phyloP scores from a whole-genome alignment of 106 monocot genomes.

The Platanthera zijinensis region DNA sequence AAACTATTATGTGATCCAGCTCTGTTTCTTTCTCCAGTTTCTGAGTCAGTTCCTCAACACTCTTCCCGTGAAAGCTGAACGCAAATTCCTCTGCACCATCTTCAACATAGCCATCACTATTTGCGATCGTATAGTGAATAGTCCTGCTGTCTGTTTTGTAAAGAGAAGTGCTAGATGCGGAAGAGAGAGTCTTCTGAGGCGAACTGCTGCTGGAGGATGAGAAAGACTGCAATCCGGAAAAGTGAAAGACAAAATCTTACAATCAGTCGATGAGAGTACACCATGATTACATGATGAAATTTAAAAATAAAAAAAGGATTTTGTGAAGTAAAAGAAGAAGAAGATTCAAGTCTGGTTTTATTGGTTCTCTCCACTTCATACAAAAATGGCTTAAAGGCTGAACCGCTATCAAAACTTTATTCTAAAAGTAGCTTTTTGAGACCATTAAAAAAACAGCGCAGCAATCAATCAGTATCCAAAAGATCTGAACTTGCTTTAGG shows the following conservation, averaged over 20 bases:
- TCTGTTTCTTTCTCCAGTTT: constrained; percentile 40
- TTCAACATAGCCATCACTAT: constrained; percentile 28
- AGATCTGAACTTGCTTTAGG: too few species aligned
- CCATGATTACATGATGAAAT: background rate
- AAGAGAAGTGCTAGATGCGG: constrained; percentile 25
- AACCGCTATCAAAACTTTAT: background rate
- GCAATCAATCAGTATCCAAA: too few species aligned
- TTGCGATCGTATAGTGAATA: constrained; percentile 27
- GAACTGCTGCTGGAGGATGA: constrained; percentile 1
- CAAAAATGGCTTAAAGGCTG: background rate
- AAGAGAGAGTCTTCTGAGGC: constrained; percentile 4
- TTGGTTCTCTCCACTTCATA: background rate
- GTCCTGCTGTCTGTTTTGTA: constrained; percentile 17
- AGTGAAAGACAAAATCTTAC: background rate
- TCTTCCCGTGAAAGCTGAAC: constrained; percentile 30
- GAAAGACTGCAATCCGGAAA: constrained; percentile 3
- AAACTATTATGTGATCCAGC: constrained; percentile 32
- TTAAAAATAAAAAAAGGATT: background rate
- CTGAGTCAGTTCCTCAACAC: constrained; percentile 27
- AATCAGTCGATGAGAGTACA: background rate
- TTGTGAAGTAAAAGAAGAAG: background rate
- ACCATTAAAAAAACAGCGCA: too few species aligned
- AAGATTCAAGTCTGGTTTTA: background rate
- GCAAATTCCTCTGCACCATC: constrained; percentile 11
- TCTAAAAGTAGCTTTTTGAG: background rate